Evolutionary conservation across 1,284 basidiomycete species (phyloP).

Genomic region (Cutaneotrichosporon cutaneum): DNA sequence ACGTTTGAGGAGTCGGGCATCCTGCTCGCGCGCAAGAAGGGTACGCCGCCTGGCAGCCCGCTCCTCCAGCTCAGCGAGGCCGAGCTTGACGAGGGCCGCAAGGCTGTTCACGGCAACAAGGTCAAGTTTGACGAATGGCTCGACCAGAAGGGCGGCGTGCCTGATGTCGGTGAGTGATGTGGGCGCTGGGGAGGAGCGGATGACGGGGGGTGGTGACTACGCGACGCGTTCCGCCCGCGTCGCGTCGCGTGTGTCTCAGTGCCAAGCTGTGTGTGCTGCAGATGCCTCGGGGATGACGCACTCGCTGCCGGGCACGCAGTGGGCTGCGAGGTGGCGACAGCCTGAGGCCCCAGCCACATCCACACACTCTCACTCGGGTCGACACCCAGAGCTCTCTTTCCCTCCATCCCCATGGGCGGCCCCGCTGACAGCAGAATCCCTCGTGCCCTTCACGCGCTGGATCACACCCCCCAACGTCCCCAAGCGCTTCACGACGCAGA

Average conservation of each 20-base stretch:
- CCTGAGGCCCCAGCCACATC: too few species aligned
- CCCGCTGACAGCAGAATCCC: conserved; percentile 12
- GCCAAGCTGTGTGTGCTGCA: too few species aligned
- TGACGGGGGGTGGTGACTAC: neutral
- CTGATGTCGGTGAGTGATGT: conserved; percentile 17
- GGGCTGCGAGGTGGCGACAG: too few species aligned
- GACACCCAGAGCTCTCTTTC: too few species aligned
- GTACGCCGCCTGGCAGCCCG: neutral
- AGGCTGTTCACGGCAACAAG: conserved; percentile 19
- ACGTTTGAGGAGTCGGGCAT: conserved; percentile 28
- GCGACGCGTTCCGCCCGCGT: neutral
- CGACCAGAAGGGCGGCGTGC: conserved; percentile 13
- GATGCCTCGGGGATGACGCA: too few species aligned
- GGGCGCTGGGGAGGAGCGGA: too few species aligned
- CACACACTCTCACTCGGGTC: too few species aligned
- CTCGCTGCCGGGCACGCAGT: too few species aligned
- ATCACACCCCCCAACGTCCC: conserved; percentile 22
- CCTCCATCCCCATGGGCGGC: too few species aligned
- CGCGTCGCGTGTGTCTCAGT: too few species aligned
- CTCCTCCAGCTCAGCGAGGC: conserved; percentile 14
- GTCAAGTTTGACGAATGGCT: conserved; percentile 23
- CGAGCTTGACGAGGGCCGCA: conserved; percentile 14
- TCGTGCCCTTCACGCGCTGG: conserved; percentile 28
- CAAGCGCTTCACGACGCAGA: conserved; percentile 26
- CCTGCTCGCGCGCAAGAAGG: conserved; percentile 17